Conservation (phyloP, 1,284 basidiomycete species). For the Phylloboletellus chloephorus region DNA sequence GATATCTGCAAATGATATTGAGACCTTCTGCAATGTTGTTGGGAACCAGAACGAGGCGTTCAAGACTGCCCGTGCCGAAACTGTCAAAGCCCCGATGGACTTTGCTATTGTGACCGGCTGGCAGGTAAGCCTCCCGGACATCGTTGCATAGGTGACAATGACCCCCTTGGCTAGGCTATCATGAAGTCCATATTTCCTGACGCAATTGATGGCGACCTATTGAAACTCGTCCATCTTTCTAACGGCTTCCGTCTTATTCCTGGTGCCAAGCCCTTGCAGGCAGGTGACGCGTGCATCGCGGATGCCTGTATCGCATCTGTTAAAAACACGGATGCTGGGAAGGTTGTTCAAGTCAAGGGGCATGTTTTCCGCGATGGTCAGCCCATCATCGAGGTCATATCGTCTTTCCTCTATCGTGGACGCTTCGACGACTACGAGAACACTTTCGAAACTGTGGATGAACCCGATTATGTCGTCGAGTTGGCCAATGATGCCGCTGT, state of each 20-base stretch:
- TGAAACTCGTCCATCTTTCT: slow-evolving; percentile 94
- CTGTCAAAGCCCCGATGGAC: slow-evolving; percentile 91
- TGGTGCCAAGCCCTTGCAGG: slow-evolving; percentile 71
- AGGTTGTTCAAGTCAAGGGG: slow-evolving; percentile 90
- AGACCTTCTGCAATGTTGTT: slow-evolving; percentile 89
- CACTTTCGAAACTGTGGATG: slow-evolving; percentile 91
- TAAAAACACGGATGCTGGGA: slow-evolving; percentile 87
- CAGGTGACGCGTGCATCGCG: slow-evolving; percentile 87
- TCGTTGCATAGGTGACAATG: slow-evolving; percentile 7
- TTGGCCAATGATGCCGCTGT: slow-evolving; percentile 76
- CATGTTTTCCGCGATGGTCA: slow-evolving; percentile 71
- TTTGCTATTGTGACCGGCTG: slow-evolving; percentile 98
- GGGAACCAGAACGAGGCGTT: slow-evolving; percentile 91
- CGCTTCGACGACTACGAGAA: slow-evolving; percentile 90
- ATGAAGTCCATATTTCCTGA: slow-evolving; percentile 97
- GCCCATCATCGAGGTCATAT: slow-evolving; percentile 89
- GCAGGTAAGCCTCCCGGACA: slow-evolving; percentile 58
- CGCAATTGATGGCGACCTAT: slow-evolving; percentile 84
- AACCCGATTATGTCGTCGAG: slow-evolving; percentile 82
- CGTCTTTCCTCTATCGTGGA: slow-evolving; percentile 95
- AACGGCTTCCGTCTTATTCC: slow-evolving; percentile 92
- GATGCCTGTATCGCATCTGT: slow-evolving; percentile 88
- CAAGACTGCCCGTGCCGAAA: slow-evolving; percentile 68
- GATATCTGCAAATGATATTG: slow-evolving; percentile 72
- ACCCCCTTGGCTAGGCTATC: slow-evolving; percentile 61